Conservation (phyloP, 1,284 basidiomycete genomes). For the Papiliotrema nemorosa region DNA sequence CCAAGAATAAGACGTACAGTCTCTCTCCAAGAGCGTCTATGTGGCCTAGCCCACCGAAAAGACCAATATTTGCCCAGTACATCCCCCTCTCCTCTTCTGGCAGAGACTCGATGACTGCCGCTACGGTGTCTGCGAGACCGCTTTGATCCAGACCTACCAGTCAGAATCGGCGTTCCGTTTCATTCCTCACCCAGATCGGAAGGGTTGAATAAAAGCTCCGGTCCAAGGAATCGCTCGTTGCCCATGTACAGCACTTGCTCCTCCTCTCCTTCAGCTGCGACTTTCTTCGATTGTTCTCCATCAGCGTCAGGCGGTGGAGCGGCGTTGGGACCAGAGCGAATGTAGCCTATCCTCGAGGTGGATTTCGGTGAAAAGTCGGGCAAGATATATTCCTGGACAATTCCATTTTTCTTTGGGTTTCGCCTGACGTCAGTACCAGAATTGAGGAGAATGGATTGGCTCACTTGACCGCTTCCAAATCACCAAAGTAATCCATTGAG, state of each 20-base stretch:
- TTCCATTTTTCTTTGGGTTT: slow-evolving; percentile 54
- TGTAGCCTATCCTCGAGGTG: slow-evolving; percentile 56
- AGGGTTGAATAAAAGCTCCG: slow-evolving; percentile 84
- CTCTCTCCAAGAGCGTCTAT: slow-evolving; percentile 70
- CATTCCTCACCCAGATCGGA: slow-evolving; percentile 70
- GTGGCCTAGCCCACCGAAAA: slow-evolving; percentile 77
- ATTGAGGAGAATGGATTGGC: slow-evolving; percentile 25
- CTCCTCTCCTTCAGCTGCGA: slow-evolving; percentile 44
- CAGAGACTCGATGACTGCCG: slow-evolving; percentile 66
- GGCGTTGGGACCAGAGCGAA: slow-evolving; percentile 54
- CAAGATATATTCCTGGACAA: slow-evolving; percentile 82
- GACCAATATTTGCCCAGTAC: slow-evolving; percentile 89
- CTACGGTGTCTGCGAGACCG: slow-evolving; percentile 72
- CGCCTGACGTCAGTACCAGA: slow-evolving; percentile 18
- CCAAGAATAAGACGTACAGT: slow-evolving; percentile 54
- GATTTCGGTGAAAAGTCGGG: slow-evolving; percentile 75
- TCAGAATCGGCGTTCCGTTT: not conserved
- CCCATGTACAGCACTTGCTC: slow-evolving; percentile 82
- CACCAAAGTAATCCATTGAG: slow-evolving; percentile 65
- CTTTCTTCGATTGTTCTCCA: slow-evolving; percentile 3
- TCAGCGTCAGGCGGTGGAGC: slow-evolving; percentile 11
- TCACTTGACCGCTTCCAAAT: slow-evolving; percentile 76
- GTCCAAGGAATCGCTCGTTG: slow-evolving; percentile 83
- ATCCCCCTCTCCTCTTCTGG: slow-evolving; percentile 77
- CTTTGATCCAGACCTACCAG: slow-evolving; percentile 70